These are phyloP conservation scores for Boletus reticulatus DNA, from an alignment of 768 basidiomycete genomes.

Conservation along the genomic window DNA sequence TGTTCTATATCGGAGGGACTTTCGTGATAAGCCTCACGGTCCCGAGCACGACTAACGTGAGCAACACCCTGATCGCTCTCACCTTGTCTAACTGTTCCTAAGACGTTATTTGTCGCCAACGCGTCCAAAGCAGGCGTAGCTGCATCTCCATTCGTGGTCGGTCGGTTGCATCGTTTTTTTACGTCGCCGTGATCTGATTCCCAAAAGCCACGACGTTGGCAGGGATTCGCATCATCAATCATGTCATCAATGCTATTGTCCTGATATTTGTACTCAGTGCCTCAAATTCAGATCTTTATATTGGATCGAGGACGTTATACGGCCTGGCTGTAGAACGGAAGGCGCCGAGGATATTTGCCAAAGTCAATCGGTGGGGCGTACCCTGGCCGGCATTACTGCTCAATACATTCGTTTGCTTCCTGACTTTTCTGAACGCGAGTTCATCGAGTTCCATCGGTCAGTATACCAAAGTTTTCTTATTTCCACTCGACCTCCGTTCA, in stretches of 20 bases:
- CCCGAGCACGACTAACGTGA: slow-evolving; percentile 37
- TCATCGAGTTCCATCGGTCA: slow-evolving; percentile 51
- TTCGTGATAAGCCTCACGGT: slow-evolving; percentile 42
- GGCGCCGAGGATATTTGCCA: slow-evolving; percentile 41
- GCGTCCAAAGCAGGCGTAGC: slow-evolving; percentile 29
- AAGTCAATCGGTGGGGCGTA: slow-evolving; percentile 34
- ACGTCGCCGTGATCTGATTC: slow-evolving; percentile 9
- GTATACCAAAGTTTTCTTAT: slow-evolving; percentile 17
- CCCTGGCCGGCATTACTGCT: slow-evolving; percentile 42
- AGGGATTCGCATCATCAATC: slow-evolving; percentile 46
- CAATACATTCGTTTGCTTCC: slow-evolving; percentile 53
- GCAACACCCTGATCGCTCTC: slow-evolving; percentile 13
- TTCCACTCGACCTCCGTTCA: slow-evolving; percentile 23
- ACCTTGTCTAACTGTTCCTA: slow-evolving; percentile 11
- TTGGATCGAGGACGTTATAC: slow-evolving; percentile 47
- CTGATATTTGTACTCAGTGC: slow-evolving; percentile 44
- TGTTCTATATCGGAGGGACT: slow-evolving; percentile 32
- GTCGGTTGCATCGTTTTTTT: slow-evolving; percentile 26
- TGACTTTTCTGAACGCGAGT: slow-evolving; percentile 58
- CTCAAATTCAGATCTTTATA: slow-evolving; percentile 62
- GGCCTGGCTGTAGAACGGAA: slow-evolving; percentile 47
- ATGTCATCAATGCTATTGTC: slow-evolving; percentile 38
- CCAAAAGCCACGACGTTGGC: slow-evolving; percentile 36
- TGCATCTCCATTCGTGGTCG: slow-evolving; percentile 43
- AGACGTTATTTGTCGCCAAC: slow-evolving; percentile 27